These are phyloP conservation scores for Candida tunisiensis DNA, from an alignment of 1,139 yeast species.

Conservation along the genomic window DNA sequence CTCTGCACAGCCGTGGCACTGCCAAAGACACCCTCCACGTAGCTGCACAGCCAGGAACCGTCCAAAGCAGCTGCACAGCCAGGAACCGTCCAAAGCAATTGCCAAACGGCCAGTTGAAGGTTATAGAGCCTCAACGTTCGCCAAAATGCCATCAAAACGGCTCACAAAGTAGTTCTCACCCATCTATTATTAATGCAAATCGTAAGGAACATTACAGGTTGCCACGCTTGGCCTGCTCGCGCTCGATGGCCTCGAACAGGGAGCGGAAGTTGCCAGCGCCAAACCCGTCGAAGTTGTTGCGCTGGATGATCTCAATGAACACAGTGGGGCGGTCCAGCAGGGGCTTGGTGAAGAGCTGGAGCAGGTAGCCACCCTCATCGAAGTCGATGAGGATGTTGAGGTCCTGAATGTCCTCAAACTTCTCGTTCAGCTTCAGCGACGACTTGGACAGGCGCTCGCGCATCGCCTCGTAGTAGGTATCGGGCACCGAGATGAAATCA, in stretches of 20 bases:
- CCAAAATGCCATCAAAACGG: too few species aligned
- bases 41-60: too few species aligned
- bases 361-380: conserved; percentile 51
- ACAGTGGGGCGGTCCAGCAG: conserved; percentile 65
- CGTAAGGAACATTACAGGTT: conserved; percentile 16
- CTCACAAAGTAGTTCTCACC: too few species aligned
- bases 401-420: conserved; percentile 25
- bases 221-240: conserved; percentile 26
- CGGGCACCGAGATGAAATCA: conserved; percentile 48
- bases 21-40: too few species aligned
- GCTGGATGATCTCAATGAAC: conserved; percentile 65
- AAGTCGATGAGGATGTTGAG: conserved; percentile 56
- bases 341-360: conserved; percentile 69
- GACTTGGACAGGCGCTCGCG: conserved; percentile 25
- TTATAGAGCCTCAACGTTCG: too few species aligned
- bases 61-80: too few species aligned
- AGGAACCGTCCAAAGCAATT: too few species aligned
- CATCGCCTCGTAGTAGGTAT: conserved; percentile 36
- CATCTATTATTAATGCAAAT: too few species aligned
- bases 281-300: conserved; percentile 67
- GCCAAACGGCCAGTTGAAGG: too few species aligned
- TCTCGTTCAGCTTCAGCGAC: conserved; percentile 31
- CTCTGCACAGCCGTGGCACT: too few species aligned
- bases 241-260: conserved; percentile 59
- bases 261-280: conserved; percentile 82